These are phyloP conservation scores for Pythium apleroticum DNA, from an alignment of 352 stramenopile genomes.

Conservation along the genomic window DNA sequence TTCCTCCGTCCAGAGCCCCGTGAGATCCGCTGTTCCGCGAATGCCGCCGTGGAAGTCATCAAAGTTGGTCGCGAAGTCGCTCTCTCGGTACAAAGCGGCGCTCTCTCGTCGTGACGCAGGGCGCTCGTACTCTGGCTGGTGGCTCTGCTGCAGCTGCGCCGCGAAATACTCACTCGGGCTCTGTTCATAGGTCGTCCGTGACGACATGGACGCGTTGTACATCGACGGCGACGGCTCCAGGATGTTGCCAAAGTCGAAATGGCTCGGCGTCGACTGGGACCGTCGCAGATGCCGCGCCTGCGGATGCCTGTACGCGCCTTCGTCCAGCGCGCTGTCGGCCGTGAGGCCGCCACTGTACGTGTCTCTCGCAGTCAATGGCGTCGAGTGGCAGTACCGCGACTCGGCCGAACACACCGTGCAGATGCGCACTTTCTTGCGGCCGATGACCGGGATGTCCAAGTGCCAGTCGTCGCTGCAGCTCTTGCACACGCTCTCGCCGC, in stretches of 20 bases:
- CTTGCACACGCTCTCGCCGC: conserved; percentile 70
- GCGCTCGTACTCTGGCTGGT: conserved; percentile 1
- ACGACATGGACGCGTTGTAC: conserved; percentile 2
- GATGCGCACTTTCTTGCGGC: conserved; percentile 76
- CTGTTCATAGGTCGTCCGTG: conserved; percentile 5
- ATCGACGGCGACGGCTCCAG: conserved; percentile 8
- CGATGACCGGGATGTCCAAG: conserved; percentile 78
- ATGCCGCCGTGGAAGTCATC: conserved; percentile 22
- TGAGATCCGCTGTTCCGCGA: conserved; percentile 24
- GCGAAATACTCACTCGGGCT: conserved; percentile 29
- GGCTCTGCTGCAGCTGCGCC: conserved; percentile 6
- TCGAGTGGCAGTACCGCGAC: conserved; percentile 56
- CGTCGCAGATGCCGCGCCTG: conserved; percentile 4
- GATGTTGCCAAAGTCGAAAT: conserved; percentile 21
- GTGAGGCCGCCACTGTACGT: neutral
- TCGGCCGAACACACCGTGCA: conserved; percentile 82
- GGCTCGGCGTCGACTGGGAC: conserved; percentile 21
- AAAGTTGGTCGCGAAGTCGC: conserved; percentile 23
- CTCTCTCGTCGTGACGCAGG: conserved; percentile 9
- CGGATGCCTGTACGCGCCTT: neutral
- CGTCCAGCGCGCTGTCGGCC: neutral
- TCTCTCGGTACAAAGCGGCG: conserved; percentile 13
- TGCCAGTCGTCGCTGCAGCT: conserved; percentile 81
- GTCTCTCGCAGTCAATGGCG: conserved; percentile 13
- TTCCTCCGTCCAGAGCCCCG: conserved; percentile 20